A percentile compares a stretch with the other conserved stretches of the same genome.
These are phyloP conservation scores for Eutreptiella sp. DNA, from an alignment of 208 protist genomes.

Conservation along the genomic window DNA sequence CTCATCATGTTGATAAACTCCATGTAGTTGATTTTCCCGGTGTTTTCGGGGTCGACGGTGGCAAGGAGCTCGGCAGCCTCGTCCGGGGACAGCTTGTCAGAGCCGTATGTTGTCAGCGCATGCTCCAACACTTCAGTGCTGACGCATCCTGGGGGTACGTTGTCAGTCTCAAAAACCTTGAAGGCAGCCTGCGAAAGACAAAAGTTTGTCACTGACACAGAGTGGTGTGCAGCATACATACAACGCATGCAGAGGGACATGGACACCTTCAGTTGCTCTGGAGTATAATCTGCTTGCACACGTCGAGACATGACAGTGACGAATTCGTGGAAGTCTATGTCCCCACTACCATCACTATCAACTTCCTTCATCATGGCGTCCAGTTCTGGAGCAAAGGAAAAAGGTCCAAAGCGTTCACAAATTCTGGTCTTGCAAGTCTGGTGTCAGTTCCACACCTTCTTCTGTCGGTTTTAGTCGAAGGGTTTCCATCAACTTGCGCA, in stretches of 20 bases:
- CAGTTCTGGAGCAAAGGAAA: too few relatives aligned
- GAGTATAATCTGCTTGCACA: conserved; percentile 70
- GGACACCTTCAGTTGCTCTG: conserved; percentile 66
- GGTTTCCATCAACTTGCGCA: conserved; percentile 72
- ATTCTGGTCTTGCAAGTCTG: too few relatives aligned
- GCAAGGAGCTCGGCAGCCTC: conserved; percentile 65
- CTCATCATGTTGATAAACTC: conserved; percentile 74
- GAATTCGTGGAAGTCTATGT: conserved; percentile 76
- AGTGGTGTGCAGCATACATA: too few relatives aligned
- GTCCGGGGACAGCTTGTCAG: conserved; percentile 65
- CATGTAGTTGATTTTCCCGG: conserved; percentile 73
- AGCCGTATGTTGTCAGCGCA: conserved; percentile 74
- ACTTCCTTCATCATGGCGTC: conserved; percentile 64
- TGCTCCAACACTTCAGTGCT: conserved; percentile 70
- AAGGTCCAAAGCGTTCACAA: too few relatives aligned
- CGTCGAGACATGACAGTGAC: conserved; percentile 68
- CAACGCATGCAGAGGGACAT: too few relatives aligned
- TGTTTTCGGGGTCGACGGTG: conserved; percentile 63
- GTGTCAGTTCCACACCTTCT: too few relatives aligned
- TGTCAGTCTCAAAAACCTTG: conserved; percentile 76
- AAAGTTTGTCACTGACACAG: too few relatives aligned
- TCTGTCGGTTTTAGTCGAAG: conserved; percentile 71
- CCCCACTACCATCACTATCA: conserved; percentile 38
- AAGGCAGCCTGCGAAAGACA: too few relatives aligned
- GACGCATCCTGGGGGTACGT: conserved; percentile 63